A percentile compares a stretch with the other conserved stretches of the same genome.
Conservation (phyloP, 768 basidiomycete species). For the Aureoboletus auriporus region DNA sequence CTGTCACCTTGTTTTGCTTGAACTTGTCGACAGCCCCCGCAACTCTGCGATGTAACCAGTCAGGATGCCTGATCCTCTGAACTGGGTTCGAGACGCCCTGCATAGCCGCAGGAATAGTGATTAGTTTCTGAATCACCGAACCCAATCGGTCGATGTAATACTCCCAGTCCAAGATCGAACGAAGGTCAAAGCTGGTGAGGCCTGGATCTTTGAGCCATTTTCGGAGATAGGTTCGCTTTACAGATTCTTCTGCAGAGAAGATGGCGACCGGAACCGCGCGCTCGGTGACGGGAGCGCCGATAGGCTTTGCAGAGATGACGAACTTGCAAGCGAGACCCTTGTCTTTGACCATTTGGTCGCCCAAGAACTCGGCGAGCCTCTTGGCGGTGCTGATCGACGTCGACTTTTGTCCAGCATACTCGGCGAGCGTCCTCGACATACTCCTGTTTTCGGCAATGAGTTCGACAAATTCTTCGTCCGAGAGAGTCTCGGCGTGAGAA, state of each 20-base stretch:
- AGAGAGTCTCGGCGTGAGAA: constrained; percentile 76
- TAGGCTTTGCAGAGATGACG: constrained; percentile 93
- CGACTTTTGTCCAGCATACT: constrained; percentile 95
- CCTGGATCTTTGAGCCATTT: constrained; percentile 97
- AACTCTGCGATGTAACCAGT: constrained; percentile 93
- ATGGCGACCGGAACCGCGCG: constrained; percentile 96
- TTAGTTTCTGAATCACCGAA: constrained; percentile 97
- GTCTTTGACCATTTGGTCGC: constrained; percentile 98
- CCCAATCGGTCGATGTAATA: constrained; percentile 98
- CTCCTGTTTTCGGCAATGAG: constrained; percentile 98
- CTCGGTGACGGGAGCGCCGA: constrained; percentile 93
- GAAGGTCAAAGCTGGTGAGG: constrained; percentile 82
- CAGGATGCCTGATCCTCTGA: constrained; percentile 91
- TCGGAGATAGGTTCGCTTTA: constrained; percentile 86
- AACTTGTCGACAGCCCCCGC: constrained; percentile 91
- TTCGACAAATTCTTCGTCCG: constrained; percentile 91
- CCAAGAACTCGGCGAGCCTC: constrained; percentile 93
- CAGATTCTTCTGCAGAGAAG: constrained; percentile 90
- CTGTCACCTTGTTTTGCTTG: constrained; percentile 95
- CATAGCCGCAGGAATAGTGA: constrained; percentile 98
- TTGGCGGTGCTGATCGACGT: constrained; percentile 97
- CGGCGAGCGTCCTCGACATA: constrained; percentile 95
- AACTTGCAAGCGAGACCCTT: constrained; percentile 99
- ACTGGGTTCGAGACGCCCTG: constrained; percentile 97
- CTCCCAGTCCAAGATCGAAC: constrained; percentile 94